Evolutionary conservation across 345 rosid genomes (phyloP).

Genomic region (Noccaea caerulescens): DNA sequence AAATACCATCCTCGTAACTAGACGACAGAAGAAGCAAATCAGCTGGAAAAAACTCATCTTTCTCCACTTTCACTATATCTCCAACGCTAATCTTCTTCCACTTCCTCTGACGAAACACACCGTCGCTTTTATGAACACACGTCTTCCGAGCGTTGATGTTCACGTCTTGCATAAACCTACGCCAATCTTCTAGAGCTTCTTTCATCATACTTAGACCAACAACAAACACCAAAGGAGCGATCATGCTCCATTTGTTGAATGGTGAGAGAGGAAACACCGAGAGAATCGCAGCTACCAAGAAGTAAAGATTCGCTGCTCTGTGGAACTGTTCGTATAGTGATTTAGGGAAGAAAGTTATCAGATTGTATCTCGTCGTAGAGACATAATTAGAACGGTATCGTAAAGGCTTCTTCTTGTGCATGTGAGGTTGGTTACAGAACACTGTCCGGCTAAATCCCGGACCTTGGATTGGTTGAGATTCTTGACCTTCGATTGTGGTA

Average conservation of each 20-base stretch:
- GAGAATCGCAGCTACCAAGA: slow-evolving; percentile 78
- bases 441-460: slow-evolving; percentile 75
- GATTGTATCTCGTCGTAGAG: slow-evolving; percentile 84
- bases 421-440: slow-evolving; percentile 76
- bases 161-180: slow-evolving; percentile 87
- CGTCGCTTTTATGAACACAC: slow-evolving; percentile 58
- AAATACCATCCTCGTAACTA: slow-evolving; percentile 91
- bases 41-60: slow-evolving; percentile 93
- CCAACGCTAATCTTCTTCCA: slow-evolving; percentile 88
- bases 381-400: slow-evolving; percentile 80
- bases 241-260: slow-evolving; percentile 85
- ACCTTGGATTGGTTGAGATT: slow-evolving; percentile 61
- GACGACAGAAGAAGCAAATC: slow-evolving; percentile 89
- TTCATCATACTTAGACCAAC: slow-evolving; percentile 94
- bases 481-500: slow-evolving; percentile 45
- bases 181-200: slow-evolving; percentile 98
- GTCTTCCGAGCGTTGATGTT: slow-evolving; percentile 78
- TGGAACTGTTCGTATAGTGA: slow-evolving; percentile 91
- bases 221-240: slow-evolving; percentile 85
- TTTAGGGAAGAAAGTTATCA: slow-evolving; percentile 78
- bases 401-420: slow-evolving; percentile 73
- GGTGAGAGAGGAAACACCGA: slow-evolving; percentile 83
- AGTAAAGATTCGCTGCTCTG: slow-evolving; percentile 93
- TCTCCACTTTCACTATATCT: slow-evolving; percentile 83
- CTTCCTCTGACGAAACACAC: slow-evolving; percentile 58